Base-by-base conservation (phyloP, 1,284 basidiomycete species). In the Boletus semigastroideus region DNA sequence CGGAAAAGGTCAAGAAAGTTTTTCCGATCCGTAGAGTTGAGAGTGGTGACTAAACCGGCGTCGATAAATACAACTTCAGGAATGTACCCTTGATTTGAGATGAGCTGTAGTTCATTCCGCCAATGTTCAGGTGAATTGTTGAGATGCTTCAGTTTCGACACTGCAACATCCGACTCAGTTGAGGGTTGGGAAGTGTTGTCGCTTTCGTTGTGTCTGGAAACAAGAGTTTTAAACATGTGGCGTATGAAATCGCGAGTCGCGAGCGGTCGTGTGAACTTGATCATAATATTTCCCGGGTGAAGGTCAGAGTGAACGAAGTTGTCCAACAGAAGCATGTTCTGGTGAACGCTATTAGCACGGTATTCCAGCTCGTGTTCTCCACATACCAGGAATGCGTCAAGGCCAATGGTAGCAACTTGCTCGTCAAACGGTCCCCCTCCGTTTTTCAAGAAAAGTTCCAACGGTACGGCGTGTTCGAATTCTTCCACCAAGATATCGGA, bases 1-100 rank as follows among this genome's bases (percentile, higher is more conserved):
- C 87, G 85, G 76, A 99, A 99, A 55, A 99, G 85, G 64, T 99
- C 97, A 42, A 99, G 78, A 68, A 99, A 99, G 73, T 99, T 97
- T 49, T 79, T 77, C 42, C 95, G 83, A 71, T 98, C 95, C 31
- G 71, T 77, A 9, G 81, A 78, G 60, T 92, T 84, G 37, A 99
- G 83, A 0, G 89, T 89, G 1, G 94, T 98, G 37, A 97, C 87
- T 12, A 99, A 82, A 0, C 97, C 97, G 0, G 96, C 92, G 67
- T 99, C 97, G 61, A 99, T 90, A 70, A 99, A 93, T 39, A 99
- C 87, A 42, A 99, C 80, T 70, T 98, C 95, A 2, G 97, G 94
- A 42, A 92, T 82, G 68, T 93, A 98, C 1, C 96, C 95, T 43
- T 84, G 74, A 0, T 72, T 64, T 45, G 84, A 75, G 16, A 98